phyloP scores from a whole-genome alignment of 306 rosid genomes.

The Acmispon strigosus region DNA sequence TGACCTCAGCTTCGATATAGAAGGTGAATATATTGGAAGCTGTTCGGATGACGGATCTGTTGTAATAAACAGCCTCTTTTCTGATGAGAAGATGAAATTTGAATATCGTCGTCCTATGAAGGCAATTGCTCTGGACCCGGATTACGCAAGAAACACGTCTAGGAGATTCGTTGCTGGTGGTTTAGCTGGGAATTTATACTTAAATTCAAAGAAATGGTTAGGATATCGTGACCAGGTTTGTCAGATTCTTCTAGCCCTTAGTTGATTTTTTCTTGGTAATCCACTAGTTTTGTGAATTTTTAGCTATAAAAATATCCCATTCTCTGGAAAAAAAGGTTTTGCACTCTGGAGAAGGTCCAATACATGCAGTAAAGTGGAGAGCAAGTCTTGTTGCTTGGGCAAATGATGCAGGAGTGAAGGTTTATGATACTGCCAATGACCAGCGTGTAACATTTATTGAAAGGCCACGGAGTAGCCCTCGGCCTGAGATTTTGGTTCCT shows the following conservation, averaged over 20 bases:
- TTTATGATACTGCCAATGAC: constrained; percentile 73
- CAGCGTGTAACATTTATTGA: constrained; percentile 81
- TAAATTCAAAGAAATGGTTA: constrained; percentile 72
- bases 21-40: constrained; percentile 78
- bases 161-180: constrained; percentile 83
- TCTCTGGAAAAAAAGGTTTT: constrained; percentile 41
- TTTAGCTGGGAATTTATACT: constrained; percentile 69
- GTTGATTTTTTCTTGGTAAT: neutral
- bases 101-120: constrained; percentile 85
- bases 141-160: constrained; percentile 55
- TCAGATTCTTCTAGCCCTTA: constrained; percentile 1
- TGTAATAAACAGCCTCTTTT: constrained; percentile 58
- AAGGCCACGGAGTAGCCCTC: constrained; percentile 80
- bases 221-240: constrained; percentile 75
- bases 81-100: constrained; percentile 68
- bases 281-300: neutral
- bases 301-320: neutral
- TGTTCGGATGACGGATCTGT: constrained; percentile 80
- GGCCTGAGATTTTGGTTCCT: constrained; percentile 77
- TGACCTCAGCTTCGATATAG: constrained; percentile 71
- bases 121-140: constrained; percentile 76
- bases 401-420: constrained; percentile 83
- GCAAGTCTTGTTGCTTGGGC: constrained; percentile 88
- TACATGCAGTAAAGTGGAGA: constrained; percentile 82
- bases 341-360: constrained; percentile 92